A percentile compares a stretch with the other conserved stretches of the same genome.
These are phyloP conservation scores for Trametes cubensis DNA, from an alignment of 768 basidiomycete genomes.

Conservation along the genomic window DNA sequence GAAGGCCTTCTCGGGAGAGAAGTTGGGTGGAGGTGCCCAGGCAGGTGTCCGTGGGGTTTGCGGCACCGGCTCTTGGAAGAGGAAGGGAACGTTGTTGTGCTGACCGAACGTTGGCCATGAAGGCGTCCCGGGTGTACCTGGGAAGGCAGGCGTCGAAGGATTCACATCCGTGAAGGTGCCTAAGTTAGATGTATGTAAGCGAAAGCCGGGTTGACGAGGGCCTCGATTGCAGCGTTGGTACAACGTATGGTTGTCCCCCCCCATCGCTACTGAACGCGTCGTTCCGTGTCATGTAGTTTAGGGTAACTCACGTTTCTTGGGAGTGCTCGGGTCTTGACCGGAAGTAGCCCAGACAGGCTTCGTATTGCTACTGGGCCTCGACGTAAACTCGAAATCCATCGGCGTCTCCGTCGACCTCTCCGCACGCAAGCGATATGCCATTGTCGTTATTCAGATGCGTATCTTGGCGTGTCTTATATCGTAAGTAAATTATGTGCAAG, in stretches of 20 bases:
- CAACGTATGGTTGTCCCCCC: neutral
- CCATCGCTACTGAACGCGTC: too few relatives aligned
- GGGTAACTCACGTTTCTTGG: conserved; percentile 64
- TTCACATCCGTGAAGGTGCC: conserved; percentile 49
- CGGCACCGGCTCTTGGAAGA: conserved; percentile 61
- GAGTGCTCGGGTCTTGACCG: conserved; percentile 51
- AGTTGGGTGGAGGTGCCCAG: conserved; percentile 68
- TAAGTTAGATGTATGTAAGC: conserved; percentile 26
- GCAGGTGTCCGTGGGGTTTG: conserved; percentile 48
- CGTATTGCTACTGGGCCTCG: conserved; percentile 52
- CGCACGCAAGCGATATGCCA: conserved; percentile 15
- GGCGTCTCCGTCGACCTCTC: conserved; percentile 75
- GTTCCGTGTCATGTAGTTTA: neutral
- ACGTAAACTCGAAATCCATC: conserved; percentile 89
- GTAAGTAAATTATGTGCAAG: neutral
- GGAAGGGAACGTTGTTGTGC: conserved; percentile 71
- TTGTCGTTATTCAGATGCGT: neutral
- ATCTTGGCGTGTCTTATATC: too few relatives aligned
- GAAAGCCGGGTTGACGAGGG: too few relatives aligned
- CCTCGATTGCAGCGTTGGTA: too few relatives aligned
- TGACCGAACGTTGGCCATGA: conserved; percentile 58
- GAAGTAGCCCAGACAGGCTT: conserved; percentile 61
- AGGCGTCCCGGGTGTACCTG: conserved; percentile 37
- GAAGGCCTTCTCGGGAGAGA: conserved; percentile 60
- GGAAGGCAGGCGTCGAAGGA: conserved; percentile 39